Conservation (phyloP, 2,329 filamentous ascomycete species). For the Monosporascus sp. region DNA sequence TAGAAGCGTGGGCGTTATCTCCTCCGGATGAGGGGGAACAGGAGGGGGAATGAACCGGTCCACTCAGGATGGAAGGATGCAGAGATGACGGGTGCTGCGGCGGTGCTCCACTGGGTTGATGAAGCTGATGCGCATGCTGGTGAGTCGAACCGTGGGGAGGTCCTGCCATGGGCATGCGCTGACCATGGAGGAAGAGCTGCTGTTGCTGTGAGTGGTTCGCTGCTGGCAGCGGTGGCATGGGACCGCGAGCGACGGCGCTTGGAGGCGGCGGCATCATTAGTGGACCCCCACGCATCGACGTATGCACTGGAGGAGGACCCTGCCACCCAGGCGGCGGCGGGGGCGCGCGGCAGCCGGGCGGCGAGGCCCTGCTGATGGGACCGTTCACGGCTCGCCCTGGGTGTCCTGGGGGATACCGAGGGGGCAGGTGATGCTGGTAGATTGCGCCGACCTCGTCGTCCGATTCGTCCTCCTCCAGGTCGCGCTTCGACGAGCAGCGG, state of each 20-base stretch:
- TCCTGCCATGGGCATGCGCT: neutral
- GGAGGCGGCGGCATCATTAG: conserved; percentile 1
- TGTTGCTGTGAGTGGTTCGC: neutral
- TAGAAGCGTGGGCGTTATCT: neutral
- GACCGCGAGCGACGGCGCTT: neutral
- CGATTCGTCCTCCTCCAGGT: neutral
- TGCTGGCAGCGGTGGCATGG: neutral
- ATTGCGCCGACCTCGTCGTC: neutral
- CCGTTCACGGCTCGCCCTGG: neutral
- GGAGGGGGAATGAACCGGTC: neutral
- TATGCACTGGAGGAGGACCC: conserved; percentile 3
- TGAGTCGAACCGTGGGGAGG: too few species aligned
- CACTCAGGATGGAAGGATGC: neutral
- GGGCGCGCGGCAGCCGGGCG: conserved; percentile 2
- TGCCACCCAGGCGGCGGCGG: conserved; percentile 11
- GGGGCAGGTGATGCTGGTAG: neutral
- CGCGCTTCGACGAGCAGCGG: neutral
- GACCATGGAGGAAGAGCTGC: neutral
- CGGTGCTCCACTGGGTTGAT: too few species aligned
- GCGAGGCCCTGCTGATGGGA: neutral
- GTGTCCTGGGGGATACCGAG: neutral
- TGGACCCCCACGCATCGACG: conserved; percentile 1
- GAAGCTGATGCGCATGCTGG: too few species aligned
- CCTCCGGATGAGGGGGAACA: neutral
- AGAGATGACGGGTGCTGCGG: neutral